Evolutionary conservation across 2,329 filamentous ascomycete genomes (phyloP).

Genomic region (Trichoderma lentiforme): DNA sequence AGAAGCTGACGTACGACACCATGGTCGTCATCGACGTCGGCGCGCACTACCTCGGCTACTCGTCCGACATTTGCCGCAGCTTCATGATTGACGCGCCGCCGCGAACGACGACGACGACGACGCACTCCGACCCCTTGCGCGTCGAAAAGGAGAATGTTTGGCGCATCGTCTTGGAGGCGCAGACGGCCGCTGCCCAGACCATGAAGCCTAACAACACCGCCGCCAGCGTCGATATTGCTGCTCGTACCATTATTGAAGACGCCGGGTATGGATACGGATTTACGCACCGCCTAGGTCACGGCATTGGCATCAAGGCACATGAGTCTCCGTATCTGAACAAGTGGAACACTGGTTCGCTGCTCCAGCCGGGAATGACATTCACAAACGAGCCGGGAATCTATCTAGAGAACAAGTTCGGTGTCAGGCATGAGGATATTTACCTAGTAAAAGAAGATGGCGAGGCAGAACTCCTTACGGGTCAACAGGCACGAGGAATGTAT

Average conservation of each 20-base stretch:
- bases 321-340: slow-evolving; percentile 64
- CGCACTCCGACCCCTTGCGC: slow-evolving; percentile 26
- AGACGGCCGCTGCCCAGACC: slow-evolving; percentile 50
- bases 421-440: slow-evolving; percentile 61
- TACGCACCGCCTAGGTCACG: slow-evolving; percentile 61
- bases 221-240: slow-evolving; percentile 59
- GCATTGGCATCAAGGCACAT: slow-evolving; percentile 65
- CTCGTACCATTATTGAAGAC: slow-evolving; percentile 52
- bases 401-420: slow-evolving; percentile 56
- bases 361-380: slow-evolving; percentile 59
- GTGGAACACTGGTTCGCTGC: slow-evolving; percentile 47
- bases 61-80: slow-evolving; percentile 60
- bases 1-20: slow-evolving; percentile 11
- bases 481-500: slow-evolving; percentile 50
- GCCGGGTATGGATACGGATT: slow-evolving; percentile 46
- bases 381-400: slow-evolving; percentile 64
- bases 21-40: slow-evolving; percentile 57
- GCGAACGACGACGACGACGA: not conserved
- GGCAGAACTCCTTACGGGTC: slow-evolving; percentile 54
- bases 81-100: slow-evolving; percentile 49
- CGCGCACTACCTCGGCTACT: slow-evolving; percentile 59
- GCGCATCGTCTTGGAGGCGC: slow-evolving; percentile 60
- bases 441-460: slow-evolving; percentile 52
- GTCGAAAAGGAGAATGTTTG: slow-evolving; percentile 56
- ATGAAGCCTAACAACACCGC: slow-evolving; percentile 52